Base-by-base conservation (phyloP, 768 basidiomycete genomes). In the Russula abietina region DNA sequence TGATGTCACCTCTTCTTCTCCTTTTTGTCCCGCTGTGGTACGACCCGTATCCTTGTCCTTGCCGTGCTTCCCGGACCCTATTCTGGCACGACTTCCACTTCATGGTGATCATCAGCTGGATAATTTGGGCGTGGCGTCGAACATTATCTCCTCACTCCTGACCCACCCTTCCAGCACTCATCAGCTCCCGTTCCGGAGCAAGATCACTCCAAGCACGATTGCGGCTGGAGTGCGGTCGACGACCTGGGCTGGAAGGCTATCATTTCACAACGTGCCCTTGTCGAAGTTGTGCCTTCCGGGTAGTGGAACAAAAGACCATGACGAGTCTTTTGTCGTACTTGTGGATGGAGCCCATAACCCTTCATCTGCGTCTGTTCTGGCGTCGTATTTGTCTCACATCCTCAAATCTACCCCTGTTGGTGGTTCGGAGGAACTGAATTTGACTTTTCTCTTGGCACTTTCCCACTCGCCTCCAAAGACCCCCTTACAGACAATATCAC, bases 271-370 rank as follows among this genome's bases (percentile, higher is more conserved):
- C 3, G 48, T 81, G 64, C 70, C 67, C 61, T 62, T 58, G 66
- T 57, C 61, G 30, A 67, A 26, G 39, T 57, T n/a, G 30, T 43
- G 38, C 38, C n/a, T 28, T 26, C 19, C 7, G 36, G 9, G 53
- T 11, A 12, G 41, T 19, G 45, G 28, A 12, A 12, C 54, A 30
- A 38, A 59, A 32, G 52, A 55, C 11, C 17, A 11, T 11, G 39
- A 55, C 22, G 56, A 46, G 52, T 51, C 64, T 19, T 65, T 81
- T 9, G 74, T 72, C 24, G 67, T 95, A 14, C 80, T 98, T 12
- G 88, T 87, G 5, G 97, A 99, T 70, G 97, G 97, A 3, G 96
- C 97, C 0, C 97, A 98, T 73, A 99, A 98, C 71, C 75, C 85
- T 8, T 86, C 91, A 7, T 93, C 93, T 0, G 81, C 93, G 0